A percentile compares a stretch with the other conserved stretches of the same genome.
These are phyloP conservation scores for Macrocybe gigantea DNA, from an alignment of 768 basidiomycete genomes.

Conservation along the genomic window DNA sequence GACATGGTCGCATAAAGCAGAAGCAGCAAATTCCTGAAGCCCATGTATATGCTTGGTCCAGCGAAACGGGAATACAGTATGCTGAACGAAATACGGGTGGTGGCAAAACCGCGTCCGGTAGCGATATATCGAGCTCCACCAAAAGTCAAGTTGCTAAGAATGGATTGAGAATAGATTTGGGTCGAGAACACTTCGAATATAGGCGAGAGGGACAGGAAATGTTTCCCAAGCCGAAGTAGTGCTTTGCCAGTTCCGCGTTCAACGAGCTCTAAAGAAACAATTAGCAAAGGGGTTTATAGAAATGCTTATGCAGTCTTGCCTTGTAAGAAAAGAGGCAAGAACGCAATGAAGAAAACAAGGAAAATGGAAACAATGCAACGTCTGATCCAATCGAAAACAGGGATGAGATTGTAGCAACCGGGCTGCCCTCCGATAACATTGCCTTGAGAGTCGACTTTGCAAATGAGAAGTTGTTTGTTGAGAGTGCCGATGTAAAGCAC, in stretches of 20 bases:
- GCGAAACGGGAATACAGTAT: slow-evolving; percentile 98
- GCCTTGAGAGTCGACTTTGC: slow-evolving; percentile 74
- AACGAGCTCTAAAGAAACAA: slow-evolving; percentile 64
- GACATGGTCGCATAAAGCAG: slow-evolving; percentile 88
- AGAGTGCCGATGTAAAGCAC: slow-evolving; percentile 94
- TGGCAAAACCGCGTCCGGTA: slow-evolving; percentile 98
- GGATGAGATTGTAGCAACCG: slow-evolving; percentile 94
- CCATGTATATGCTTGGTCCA: slow-evolving; percentile 99
- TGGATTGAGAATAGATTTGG: slow-evolving; percentile 96
- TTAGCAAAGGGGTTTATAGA: neutral
- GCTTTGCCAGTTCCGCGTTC: slow-evolving; percentile 96
- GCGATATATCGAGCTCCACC: slow-evolving; percentile 99
- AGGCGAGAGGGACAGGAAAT: slow-evolving; percentile 95
- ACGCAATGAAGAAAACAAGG: slow-evolving; percentile 97
- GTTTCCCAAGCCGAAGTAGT: slow-evolving; percentile 88
- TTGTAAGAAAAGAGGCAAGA: slow-evolving; percentile 94
- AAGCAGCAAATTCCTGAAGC: slow-evolving; percentile 88
- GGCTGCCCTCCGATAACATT: slow-evolving; percentile 80
- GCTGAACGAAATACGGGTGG: slow-evolving; percentile 91
- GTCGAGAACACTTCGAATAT: slow-evolving; percentile 99
- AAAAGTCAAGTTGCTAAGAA: slow-evolving; percentile 93
- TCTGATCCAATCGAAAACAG: slow-evolving; percentile 97
- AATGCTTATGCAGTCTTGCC: slow-evolving; percentile 41
- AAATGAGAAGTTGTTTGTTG: slow-evolving; percentile 89
- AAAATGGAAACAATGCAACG: slow-evolving; percentile 97